Evolutionary conservation across 441 rosid species (phyloP).

Genomic region (Erysimum pusillum): DNA sequence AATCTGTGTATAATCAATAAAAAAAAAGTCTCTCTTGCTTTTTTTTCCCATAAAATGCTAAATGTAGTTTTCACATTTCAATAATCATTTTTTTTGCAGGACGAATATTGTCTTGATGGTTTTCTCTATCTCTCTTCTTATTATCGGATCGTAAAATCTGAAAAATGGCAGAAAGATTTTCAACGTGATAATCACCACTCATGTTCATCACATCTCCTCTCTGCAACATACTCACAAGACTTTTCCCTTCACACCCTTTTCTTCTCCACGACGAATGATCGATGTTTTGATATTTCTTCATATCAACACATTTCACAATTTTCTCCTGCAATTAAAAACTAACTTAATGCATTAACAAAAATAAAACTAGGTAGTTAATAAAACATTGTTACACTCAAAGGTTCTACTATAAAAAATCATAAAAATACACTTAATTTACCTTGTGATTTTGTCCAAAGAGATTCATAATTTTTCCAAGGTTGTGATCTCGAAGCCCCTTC

Average conservation of each 20-base stretch:
- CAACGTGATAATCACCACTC: neutral
- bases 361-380: neutral
- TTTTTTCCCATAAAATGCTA: neutral
- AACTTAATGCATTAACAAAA: no score
- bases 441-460: constrained; percentile 50
- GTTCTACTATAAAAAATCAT: neutral
- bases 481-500: constrained; percentile 19
- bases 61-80: constrained; percentile 6
- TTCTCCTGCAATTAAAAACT: constrained; percentile 46
- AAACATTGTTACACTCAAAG: neutral
- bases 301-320: constrained; percentile 49
- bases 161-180: constrained; percentile 20
- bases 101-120: neutral
- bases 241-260: constrained; percentile 46
- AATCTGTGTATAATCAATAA: neutral
- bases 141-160: neutral
- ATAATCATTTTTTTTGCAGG: constrained; percentile 21
- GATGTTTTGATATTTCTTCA: constrained; percentile 39
- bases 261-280: neutral
- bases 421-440: constrained; percentile 35
- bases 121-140: constrained; percentile 35
- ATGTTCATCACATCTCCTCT: constrained; percentile 20
- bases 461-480: constrained; percentile 39
- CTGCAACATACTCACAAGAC: constrained; percentile 56
- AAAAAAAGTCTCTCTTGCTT: neutral